phyloP scores from a whole-genome alignment of 2,329 filamentous ascomycete species.

The Cladorrhinum sp. region DNA sequence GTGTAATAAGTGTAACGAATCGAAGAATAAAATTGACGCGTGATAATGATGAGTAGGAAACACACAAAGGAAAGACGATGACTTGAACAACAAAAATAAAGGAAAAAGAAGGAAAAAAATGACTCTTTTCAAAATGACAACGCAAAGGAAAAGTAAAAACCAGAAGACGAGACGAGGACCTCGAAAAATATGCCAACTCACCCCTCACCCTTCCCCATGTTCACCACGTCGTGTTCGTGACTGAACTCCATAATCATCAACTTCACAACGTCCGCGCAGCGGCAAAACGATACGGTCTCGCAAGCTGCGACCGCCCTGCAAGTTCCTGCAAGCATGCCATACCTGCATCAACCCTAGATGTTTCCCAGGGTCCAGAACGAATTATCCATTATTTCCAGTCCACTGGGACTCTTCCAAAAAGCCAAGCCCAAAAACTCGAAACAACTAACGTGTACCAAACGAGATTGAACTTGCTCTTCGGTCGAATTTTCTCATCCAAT shows the following conservation, averaged over 20 bases:
- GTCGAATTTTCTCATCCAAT: neutral
- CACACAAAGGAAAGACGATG: slow-evolving; percentile 29
- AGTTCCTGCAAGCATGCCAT: neutral
- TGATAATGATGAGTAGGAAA: neutral
- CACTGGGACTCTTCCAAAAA: neutral
- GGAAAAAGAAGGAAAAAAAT: slow-evolving; percentile 7
- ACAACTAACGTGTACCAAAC: neutral
- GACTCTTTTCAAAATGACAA: slow-evolving; percentile 5
- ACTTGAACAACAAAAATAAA: slow-evolving; percentile 22
- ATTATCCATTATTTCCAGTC: neutral
- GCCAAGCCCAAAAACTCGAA: neutral
- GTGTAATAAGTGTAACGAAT: neutral
- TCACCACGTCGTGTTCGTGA: neutral
- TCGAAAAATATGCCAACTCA: slow-evolving; percentile 1
- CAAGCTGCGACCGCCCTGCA: neutral
- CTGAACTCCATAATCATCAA: too few relatives aligned
- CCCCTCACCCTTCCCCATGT: slow-evolving; percentile 5
- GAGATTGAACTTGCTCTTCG: neutral
- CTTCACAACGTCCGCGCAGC: neutral
- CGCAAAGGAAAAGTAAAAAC: slow-evolving; percentile 15
- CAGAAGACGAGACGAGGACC: slow-evolving; percentile 5
- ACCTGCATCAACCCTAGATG: neutral
- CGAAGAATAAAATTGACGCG: slow-evolving; percentile 25
- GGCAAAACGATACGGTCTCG: slow-evolving; percentile 2
- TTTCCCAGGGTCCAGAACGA: too few relatives aligned